Evolutionary conservation across 768 basidiomycete genomes (phyloP), one percentile per base, ranked within the genome.

Genomic region (Daedaleopsis nitida): DNA sequence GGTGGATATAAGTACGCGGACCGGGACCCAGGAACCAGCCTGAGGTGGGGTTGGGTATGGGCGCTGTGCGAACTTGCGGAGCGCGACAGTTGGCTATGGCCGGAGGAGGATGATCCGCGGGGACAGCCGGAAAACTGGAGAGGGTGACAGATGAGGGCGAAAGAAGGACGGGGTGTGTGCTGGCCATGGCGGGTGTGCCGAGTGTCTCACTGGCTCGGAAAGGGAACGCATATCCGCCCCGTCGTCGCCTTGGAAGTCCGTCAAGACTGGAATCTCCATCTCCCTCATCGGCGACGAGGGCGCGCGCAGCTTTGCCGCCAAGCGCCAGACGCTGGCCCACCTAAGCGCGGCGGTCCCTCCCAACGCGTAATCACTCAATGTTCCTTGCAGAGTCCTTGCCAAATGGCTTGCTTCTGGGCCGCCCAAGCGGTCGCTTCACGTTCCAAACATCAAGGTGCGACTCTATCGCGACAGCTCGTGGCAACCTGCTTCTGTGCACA

Each of bases 1-100:
- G 12, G 8, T 10, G 50, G 16, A 10, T n/a, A 52, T 48, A 37
- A 52, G 37, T n/a, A 52, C 34, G 9, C 3, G 43, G 34, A 55
- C 48, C 47, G 57, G 21, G 56, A 23, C 44, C 39, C 60, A 62
- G 60, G 60, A 47, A 57, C 60, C 47, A 49, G 47, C 23, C 47
- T 4, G 23, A 27, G 47, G 21, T 24, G 39, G 39, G 17, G 13
- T 17, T 12, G 11, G 39, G 21, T 24, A 21, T 27, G 47, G 47
- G 47, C 47, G 47, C 47, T 49, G 21, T 49, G 47, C 47, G 21
- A 49, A 12, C 47, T 49, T 24, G 47, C 47, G 47, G 23, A 49
- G 47, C n/a, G 45, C 45, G 19, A 21, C 11, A 24, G 44, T 49
- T 12, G 23, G 19, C 13, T 49, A 14, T 13, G 21, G n/a, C 21